phyloP scores from a whole-genome alignment of 192 early-diverging fungal species.

The Tieghemiomyces parasiticus region DNA sequence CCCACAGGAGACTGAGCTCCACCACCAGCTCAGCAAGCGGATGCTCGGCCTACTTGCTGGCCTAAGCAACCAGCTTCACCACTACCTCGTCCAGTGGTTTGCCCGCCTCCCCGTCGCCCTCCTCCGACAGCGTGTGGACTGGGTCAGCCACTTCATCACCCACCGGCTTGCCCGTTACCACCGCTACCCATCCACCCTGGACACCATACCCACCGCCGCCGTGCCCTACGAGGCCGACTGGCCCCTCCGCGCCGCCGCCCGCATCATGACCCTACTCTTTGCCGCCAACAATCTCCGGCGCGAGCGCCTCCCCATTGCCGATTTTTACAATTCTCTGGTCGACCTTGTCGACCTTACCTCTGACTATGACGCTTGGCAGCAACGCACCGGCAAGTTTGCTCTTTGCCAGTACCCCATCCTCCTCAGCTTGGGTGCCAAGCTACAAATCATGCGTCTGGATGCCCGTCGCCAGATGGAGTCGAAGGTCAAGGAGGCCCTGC shows the following conservation, averaged over 20 bases:
- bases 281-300: conserved; percentile 54
- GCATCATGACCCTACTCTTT: conserved; percentile 78
- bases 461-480: conserved; percentile 61
- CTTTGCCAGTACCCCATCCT: conserved; percentile 77
- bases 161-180: conserved; percentile 59
- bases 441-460: conserved; percentile 61
- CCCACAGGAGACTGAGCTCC: conserved; percentile 60
- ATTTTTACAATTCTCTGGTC: conserved; percentile 74
- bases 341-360: conserved; percentile 53
- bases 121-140: conserved; percentile 55
- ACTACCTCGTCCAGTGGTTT: conserved; percentile 75
- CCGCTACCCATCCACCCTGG: conserved; percentile 14
- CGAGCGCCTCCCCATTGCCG: conserved; percentile 42
- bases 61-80: conserved; percentile 71
- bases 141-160: conserved; percentile 77
- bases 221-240: conserved; percentile 70
- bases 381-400: conserved; percentile 37
- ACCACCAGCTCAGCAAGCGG: conserved; percentile 72
- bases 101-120: conserved; percentile 36
- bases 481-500: conserved; percentile 49
- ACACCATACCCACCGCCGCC: conserved; percentile 9
- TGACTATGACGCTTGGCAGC: conserved; percentile 66
- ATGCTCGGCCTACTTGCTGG: conserved; percentile 69
- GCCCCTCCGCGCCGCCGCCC: conserved; percentile 64
- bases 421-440: conserved; percentile 58